These are phyloP conservation scores for Brassica cretica DNA, from an alignment of 345 rosid species.

Conservation along the genomic window DNA sequence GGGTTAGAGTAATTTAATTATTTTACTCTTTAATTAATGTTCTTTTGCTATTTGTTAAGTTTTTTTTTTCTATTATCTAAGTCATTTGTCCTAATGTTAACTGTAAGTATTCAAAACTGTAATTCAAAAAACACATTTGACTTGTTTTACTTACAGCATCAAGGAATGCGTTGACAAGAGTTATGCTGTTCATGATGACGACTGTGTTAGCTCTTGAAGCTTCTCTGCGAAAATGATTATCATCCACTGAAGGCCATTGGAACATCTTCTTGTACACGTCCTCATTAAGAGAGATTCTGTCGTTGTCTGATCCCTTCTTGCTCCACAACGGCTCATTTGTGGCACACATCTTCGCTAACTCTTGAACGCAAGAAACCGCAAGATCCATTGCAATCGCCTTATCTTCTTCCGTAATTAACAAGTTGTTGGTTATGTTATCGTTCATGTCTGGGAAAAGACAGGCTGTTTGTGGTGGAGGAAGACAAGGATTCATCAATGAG, in stretches of 20 bases:
- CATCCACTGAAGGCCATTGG: constrained; percentile 40
- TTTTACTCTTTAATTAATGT: too few relatives aligned
- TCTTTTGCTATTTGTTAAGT: too few relatives aligned
- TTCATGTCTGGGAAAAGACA: not conserved
- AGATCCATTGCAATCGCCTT: constrained; percentile 46
- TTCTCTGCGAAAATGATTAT: constrained; percentile 43
- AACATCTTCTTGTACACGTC: constrained; percentile 58
- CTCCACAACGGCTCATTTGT: constrained; percentile 54
- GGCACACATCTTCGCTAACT: constrained; percentile 53
- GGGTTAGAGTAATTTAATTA: too few relatives aligned
- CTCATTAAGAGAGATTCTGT: constrained; percentile 44
- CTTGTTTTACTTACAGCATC: constrained; percentile 49
- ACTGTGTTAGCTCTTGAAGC: constrained; percentile 54
- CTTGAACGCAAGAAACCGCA: constrained; percentile 57
- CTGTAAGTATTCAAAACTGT: not conserved
- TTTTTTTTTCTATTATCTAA: too few relatives aligned
- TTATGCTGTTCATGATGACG: constrained; percentile 48
- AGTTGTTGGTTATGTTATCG: constrained; percentile 27
- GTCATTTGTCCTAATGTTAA: not conserved
- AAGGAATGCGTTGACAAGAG: constrained; percentile 60
- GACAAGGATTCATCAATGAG: not conserved
- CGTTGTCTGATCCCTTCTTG: constrained; percentile 37
- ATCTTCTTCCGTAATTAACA: constrained; percentile 35
- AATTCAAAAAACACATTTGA: not conserved
- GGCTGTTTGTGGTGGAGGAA: not conserved